phyloP scores from a whole-genome alignment of 352 stramenopile genomes.

The Globisporangium paddicum region DNA sequence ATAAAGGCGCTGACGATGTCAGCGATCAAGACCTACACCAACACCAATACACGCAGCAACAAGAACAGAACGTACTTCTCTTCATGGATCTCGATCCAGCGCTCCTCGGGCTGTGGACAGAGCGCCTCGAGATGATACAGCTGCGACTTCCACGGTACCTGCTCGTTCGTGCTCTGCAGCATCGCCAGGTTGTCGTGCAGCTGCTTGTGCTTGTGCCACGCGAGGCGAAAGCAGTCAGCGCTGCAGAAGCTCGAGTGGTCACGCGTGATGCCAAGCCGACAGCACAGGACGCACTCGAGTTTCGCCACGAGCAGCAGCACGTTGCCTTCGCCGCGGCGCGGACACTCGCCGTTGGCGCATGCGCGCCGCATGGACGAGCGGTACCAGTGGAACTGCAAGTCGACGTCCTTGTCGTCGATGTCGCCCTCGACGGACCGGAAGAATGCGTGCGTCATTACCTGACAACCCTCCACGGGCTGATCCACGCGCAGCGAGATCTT shows the following conservation, averaged over 20 bases:
- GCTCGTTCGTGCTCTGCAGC: slow-evolving; percentile 15
- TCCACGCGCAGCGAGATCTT: slow-evolving; percentile 75
- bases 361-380: slow-evolving; percentile 45
- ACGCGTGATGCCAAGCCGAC: slow-evolving; percentile 51
- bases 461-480: slow-evolving; percentile 63
- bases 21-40: too few species aligned
- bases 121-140: slow-evolving; percentile 54
- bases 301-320: slow-evolving; percentile 66
- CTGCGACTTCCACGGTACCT: slow-evolving; percentile 55
- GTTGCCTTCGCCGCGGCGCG: slow-evolving; percentile 50
- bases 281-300: slow-evolving; percentile 70
- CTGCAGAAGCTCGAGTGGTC: slow-evolving; percentile 73
- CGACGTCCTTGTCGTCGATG: slow-evolving; percentile 67
- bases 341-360: slow-evolving; percentile 61
- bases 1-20: too few species aligned
- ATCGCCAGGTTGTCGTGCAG: slow-evolving; percentile 37
- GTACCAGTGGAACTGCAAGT: slow-evolving; percentile 70
- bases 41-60: too few species aligned
- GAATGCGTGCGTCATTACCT: slow-evolving; percentile 75
- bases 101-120: slow-evolving; percentile 43
- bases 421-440: slow-evolving; percentile 64
- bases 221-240: slow-evolving; percentile 56
- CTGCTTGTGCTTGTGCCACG: slow-evolving; percentile 65
- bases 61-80: slow-evolving; percentile 62
- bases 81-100: slow-evolving; percentile 60